These are phyloP conservation scores for Tetrapisispora nanseiensis DNA, from an alignment of 805 yeast genomes.

Conservation along the genomic window DNA sequence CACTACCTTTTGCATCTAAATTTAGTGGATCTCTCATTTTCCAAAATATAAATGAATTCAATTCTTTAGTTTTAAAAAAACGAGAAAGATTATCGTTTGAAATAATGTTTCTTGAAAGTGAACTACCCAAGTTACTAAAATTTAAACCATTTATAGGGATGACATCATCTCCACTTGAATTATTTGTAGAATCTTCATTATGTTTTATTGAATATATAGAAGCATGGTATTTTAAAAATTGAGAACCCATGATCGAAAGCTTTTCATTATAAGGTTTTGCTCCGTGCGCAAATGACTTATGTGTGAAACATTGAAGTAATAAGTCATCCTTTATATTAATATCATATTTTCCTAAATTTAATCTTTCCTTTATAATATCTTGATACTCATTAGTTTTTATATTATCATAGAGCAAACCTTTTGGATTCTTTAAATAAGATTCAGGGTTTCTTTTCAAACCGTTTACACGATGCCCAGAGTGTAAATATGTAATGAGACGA, in stretches of 20 bases:
- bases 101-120: constrained; percentile 40
- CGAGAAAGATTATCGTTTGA: constrained; percentile 43
- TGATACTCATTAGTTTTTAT: constrained; percentile 40
- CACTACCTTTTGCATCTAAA: constrained; percentile 36
- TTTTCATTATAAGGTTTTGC: constrained; percentile 82
- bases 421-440: constrained; percentile 41
- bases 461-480: constrained; percentile 45
- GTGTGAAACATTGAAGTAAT: constrained; percentile 75
- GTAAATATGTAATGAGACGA: constrained; percentile 33
- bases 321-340: constrained; percentile 46
- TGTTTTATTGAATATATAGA: constrained; percentile 26
- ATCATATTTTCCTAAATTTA: constrained; percentile 18
- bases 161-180: constrained; percentile 8
- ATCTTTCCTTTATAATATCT: constrained; percentile 13
- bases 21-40: constrained; percentile 43
- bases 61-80: constrained; percentile 39
- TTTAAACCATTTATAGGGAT: constrained; percentile 35
- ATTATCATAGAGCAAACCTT: constrained; percentile 43
- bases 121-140: constrained; percentile 52
- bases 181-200: constrained; percentile 7
- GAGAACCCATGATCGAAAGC: constrained; percentile 61
- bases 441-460: constrained; percentile 66
- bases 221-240: constrained; percentile 41
- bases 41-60: constrained; percentile 57
- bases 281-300: constrained; percentile 92